Percentiles rank a stretch among this genome's conserved stretches.
These are phyloP conservation scores for Penicillium coffeae DNA, from an alignment of 495 filamentous ascomycete genomes.

Conservation along the genomic window DNA sequence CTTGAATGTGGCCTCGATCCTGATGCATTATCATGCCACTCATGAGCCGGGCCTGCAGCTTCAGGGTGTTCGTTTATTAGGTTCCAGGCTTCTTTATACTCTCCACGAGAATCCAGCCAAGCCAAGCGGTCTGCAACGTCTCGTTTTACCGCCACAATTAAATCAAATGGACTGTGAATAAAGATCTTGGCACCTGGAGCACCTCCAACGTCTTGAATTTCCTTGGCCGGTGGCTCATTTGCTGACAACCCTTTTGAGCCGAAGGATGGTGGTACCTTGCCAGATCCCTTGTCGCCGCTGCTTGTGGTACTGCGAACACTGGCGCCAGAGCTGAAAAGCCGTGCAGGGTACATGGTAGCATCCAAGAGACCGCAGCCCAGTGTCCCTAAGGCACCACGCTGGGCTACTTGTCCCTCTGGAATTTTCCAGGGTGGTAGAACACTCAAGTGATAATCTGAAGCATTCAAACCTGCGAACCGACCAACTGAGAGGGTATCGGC, in stretches of 20 bases:
- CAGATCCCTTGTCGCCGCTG: conserved; percentile 49
- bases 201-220: conserved; percentile 41
- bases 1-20: conserved; percentile 51
- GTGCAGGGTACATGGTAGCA: conserved; percentile 75
- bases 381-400: conserved; percentile 64
- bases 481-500: conserved; percentile 78
- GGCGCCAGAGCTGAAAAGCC: conserved; percentile 80
- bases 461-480: conserved; percentile 79
- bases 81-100: conserved; percentile 83
- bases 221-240: conserved; percentile 33
- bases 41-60: conserved; percentile 32
- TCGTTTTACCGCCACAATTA: conserved; percentile 78
- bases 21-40: conserved; percentile 52
- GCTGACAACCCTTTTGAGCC: conserved; percentile 30
- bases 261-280: conserved; percentile 39
- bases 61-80: conserved; percentile 77
- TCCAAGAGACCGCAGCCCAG: conserved; percentile 67
- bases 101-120: conserved; percentile 76
- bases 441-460: conserved; percentile 87
- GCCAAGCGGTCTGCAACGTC: conserved; percentile 78
- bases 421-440: conserved; percentile 71
- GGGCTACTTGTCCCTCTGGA: conserved; percentile 50
- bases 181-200: conserved; percentile 86
- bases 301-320: conserved; percentile 75
- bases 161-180: conserved; percentile 94